Evolutionary conservation across 768 basidiomycete species (phyloP).

Genomic region (Mycena galericulata): DNA sequence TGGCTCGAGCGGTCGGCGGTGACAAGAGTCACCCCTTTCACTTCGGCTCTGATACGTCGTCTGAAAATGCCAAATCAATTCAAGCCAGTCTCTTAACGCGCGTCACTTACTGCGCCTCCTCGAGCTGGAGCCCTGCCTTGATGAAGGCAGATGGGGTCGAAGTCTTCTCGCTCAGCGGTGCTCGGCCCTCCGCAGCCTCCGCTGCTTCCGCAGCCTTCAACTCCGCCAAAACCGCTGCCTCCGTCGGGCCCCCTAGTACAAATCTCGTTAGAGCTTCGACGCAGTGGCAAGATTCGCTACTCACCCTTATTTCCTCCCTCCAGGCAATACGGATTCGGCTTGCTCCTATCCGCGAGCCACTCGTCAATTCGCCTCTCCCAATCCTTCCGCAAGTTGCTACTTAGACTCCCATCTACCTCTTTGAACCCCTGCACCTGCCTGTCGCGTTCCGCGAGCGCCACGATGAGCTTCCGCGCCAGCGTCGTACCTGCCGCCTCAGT

Average conservation of each 20-base stretch:
- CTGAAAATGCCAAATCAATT: too few relatives aligned
- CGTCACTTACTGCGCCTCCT: constrained; percentile 29
- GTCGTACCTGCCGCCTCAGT: neutral
- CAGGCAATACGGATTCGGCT: too few relatives aligned
- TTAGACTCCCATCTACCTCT: constrained; percentile 10
- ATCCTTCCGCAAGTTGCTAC: neutral
- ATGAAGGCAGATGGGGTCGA: constrained; percentile 5
- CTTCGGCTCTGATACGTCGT: too few relatives aligned
- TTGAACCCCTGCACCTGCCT: constrained; percentile 1
- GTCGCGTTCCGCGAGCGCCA: constrained; percentile 22
- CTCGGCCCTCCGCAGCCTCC: neutral
- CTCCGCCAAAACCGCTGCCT: constrained; percentile 8
- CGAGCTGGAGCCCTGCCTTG: constrained; percentile 20
- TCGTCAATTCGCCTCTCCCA: neutral
- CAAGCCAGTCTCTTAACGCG: too few relatives aligned
- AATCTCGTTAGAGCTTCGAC: neutral
- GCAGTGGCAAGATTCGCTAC: neutral
- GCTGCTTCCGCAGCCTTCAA: constrained; percentile 1
- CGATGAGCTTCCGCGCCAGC: constrained; percentile 15
- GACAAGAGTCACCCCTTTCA: too few relatives aligned
- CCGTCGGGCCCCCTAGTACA: constrained; percentile 3
- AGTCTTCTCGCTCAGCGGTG: neutral
- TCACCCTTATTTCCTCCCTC: neutral
- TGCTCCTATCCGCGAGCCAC: neutral
- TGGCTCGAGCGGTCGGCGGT: too few relatives aligned